Conservation (phyloP, 2,329 filamentous ascomycete genomes). For the Ophiocordyceps camponoti-saundersi region DNA sequence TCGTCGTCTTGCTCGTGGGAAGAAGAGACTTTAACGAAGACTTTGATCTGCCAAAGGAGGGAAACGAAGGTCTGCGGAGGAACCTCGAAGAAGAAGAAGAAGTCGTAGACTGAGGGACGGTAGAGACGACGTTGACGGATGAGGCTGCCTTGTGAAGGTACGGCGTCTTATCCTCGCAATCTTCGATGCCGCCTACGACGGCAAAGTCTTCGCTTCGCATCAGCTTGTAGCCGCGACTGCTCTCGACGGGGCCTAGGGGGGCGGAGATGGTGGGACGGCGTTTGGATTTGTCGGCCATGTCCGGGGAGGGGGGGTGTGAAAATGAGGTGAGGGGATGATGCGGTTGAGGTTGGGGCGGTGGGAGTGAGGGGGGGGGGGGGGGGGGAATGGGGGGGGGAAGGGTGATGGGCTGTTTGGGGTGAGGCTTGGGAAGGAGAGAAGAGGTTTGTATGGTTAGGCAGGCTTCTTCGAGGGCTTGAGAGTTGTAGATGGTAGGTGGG, state of each 20-base stretch:
- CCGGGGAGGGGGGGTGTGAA: background rate
- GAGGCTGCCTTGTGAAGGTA: slow-evolving; percentile 11
- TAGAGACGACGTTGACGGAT: slow-evolving; percentile 8
- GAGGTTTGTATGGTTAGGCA: too few relatives aligned
- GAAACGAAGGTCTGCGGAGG: slow-evolving; percentile 4
- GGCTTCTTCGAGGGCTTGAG: too few relatives aligned
- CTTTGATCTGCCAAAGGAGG: slow-evolving; percentile 1
- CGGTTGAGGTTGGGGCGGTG: background rate
- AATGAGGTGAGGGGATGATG: background rate
- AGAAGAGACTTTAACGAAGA: slow-evolving; percentile 2
- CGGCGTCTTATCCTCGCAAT: slow-evolving; percentile 7
- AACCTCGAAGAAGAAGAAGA: slow-evolving; percentile 3
- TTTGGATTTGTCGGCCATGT: slow-evolving; percentile 3
- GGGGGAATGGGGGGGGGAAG: background rate
- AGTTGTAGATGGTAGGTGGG: too few relatives aligned
- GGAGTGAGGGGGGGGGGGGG: background rate
- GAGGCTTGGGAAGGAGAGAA: too few relatives aligned
- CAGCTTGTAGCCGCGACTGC: slow-evolving; percentile 17
- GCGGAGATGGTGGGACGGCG: slow-evolving; percentile 13
- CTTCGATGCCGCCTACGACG: slow-evolving; percentile 18
- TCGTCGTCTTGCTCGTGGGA: slow-evolving; percentile 4
- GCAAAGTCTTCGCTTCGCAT: slow-evolving; percentile 16
- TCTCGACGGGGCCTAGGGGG: slow-evolving; percentile 20
- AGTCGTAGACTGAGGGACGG: background rate
- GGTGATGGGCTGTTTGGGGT: background rate